Evolutionary conservation across 306 rosid species (phyloP).

Genomic region (Medicago lupulina): DNA sequence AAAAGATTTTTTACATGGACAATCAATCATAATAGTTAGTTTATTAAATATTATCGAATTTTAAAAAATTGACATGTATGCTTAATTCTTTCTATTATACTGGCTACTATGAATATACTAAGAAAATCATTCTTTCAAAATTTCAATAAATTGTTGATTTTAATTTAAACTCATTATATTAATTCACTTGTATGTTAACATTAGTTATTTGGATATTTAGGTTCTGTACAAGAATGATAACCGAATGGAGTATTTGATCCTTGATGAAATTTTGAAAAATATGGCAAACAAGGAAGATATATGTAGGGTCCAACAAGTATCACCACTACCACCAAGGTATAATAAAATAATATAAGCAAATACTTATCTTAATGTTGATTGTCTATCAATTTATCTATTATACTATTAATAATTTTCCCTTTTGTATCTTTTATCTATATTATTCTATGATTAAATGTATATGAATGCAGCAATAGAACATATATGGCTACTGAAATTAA

Average conservation of each 20-base stretch:
- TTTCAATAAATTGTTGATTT: no score
- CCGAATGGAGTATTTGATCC: neutral
- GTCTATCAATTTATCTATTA: neutral
- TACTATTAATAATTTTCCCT: no score
- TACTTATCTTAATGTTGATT: neutral
- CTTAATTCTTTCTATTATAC: no score
- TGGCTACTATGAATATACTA: no score
- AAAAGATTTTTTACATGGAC: no score
- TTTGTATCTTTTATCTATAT: neutral
- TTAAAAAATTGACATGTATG: no score
- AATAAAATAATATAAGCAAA: neutral
- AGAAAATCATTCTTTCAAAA: no score
- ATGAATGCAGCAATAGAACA: neutral
- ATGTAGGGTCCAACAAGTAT: neutral
- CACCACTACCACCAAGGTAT: neutral
- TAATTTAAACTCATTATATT: neutral
- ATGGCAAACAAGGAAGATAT: neutral
- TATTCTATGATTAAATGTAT: neutral
- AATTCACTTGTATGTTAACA: neutral
- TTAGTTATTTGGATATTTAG: slow-evolving; percentile 6
- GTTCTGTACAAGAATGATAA: neutral
- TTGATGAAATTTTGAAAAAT: neutral
- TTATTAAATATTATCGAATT: no score
- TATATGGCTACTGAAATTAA: neutral
- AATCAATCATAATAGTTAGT: no score